Percentiles rank a stretch among this genome's conserved stretches.
Evolutionary conservation across 192 early-diverging fungal species (phyloP).

Genomic region (Gamsiella multidivaricata): DNA sequence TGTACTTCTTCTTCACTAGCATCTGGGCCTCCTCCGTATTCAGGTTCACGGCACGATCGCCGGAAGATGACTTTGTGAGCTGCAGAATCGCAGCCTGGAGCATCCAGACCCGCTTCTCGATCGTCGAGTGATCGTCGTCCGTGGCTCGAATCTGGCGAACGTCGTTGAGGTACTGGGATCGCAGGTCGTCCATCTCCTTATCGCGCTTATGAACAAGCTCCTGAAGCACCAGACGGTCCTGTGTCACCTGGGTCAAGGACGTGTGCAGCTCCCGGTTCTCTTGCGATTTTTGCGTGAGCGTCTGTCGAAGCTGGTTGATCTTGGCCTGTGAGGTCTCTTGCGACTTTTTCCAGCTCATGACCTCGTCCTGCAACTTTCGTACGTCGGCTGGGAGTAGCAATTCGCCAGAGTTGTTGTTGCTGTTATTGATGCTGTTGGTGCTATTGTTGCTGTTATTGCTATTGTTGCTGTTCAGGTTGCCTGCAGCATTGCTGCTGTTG

Average conservation of each 20-base stretch:
- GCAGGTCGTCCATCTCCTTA: conserved; percentile 50
- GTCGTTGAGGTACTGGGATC: conserved; percentile 51
- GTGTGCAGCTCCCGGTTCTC: conserved; percentile 49
- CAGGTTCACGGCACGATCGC: conserved; percentile 47
- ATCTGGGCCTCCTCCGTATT: conserved; percentile 39
- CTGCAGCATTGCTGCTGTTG: neutral
- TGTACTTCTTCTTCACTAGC: conserved; percentile 49
- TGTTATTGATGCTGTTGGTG: conserved; percentile 11
- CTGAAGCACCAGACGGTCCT: conserved; percentile 47
- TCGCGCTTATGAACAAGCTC: conserved; percentile 51
- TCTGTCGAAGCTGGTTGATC: conserved; percentile 32
- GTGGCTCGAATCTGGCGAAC: conserved; percentile 60
- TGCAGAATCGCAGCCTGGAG: conserved; percentile 54
- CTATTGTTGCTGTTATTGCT: conserved; percentile 11
- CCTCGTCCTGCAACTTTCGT: conserved; percentile 46
- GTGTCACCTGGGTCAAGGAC: conserved; percentile 26
- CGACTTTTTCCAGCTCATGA: conserved; percentile 40
- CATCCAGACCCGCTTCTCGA: conserved; percentile 46
- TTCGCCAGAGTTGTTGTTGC: conserved; percentile 3
- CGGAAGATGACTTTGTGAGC: conserved; percentile 41
- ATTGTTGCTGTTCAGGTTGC: neutral
- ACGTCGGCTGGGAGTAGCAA: conserved; percentile 20
- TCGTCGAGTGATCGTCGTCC: conserved; percentile 56
- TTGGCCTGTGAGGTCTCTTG: conserved; percentile 39
- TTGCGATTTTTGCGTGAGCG: conserved; percentile 45